phyloP scores from a whole-genome alignment of 2,329 filamentous ascomycete species.

The Aspergillus jensenii region DNA sequence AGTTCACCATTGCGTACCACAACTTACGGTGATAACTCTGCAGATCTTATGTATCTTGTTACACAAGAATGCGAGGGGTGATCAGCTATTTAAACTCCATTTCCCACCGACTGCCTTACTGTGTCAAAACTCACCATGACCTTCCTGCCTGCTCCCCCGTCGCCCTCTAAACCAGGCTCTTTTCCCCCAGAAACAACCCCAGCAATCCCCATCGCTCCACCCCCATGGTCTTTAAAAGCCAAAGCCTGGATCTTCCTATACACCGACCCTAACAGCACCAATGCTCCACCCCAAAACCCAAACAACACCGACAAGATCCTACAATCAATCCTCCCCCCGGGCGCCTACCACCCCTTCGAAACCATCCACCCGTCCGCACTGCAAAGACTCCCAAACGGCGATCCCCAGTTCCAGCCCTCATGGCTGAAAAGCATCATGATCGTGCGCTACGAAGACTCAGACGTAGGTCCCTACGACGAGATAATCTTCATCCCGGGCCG shows the following conservation, averaged over 20 bases:
- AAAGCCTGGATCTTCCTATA: slow-evolving; percentile 3
- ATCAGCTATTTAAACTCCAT: too few species aligned
- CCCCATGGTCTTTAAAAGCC: not conserved
- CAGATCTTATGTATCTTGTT: too few species aligned
- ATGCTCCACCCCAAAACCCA: not conserved
- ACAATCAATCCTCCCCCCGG: not conserved
- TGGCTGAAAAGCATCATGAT: slow-evolving; percentile 7
- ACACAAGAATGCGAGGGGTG: too few species aligned
- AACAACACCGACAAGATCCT: not conserved
- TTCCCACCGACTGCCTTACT: too few species aligned
- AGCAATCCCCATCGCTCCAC: slow-evolving; percentile 1
- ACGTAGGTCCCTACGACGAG: slow-evolving; percentile 5
- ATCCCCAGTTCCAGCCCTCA: not conserved
- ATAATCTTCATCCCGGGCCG: not conserved
- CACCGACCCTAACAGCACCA: not conserved
- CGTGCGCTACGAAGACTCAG: not conserved
- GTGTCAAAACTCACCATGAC: not conserved
- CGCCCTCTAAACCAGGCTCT: not conserved
- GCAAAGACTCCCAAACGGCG: not conserved
- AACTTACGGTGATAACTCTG: too few species aligned
- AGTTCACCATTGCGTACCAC: too few species aligned
- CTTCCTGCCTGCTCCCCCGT: not conserved
- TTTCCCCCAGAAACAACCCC: not conserved
- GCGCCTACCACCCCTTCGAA: slow-evolving; percentile 4
- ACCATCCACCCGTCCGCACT: not conserved